A percentile compares a stretch with the other conserved stretches of the same genome.
These are phyloP conservation scores for Solanum sejunctum DNA, from an alignment of 257 asterid genomes.

Conservation along the genomic window DNA sequence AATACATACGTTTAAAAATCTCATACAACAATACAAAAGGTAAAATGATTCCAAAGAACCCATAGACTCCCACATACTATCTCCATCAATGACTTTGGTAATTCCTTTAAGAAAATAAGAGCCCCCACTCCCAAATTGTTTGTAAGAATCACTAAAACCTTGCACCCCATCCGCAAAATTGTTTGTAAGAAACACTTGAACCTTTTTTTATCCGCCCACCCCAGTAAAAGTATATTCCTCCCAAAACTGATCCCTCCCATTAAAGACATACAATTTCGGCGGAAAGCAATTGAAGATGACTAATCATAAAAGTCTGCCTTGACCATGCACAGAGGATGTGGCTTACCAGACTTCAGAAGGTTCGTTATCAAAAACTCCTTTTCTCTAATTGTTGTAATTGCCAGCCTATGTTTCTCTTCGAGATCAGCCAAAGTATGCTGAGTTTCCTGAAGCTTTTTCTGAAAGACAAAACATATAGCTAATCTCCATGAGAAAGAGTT, in stretches of 20 bases:
- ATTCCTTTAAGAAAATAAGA: not conserved
- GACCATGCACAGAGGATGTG: not conserved
- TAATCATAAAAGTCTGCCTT: not conserved
- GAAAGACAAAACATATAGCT: constrained; percentile 18
- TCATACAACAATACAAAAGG: not conserved
- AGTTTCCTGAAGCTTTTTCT: constrained; percentile 87
- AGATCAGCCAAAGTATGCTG: constrained; percentile 81
- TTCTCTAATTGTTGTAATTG: constrained; percentile 84
- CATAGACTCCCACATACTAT: not conserved
- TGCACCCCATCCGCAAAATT: not conserved
- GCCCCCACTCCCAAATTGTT: not conserved
- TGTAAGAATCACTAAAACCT: not conserved
- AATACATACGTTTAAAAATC: not conserved
- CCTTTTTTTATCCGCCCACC: not conserved
- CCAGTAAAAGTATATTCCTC: not conserved
- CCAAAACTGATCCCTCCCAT: not conserved
- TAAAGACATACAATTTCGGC: not conserved
- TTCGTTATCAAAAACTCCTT: constrained; percentile 84
- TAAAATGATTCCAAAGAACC: not conserved
- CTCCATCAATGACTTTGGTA: not conserved
- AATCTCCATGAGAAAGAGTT: constrained; percentile 9
- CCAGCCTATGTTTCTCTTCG: constrained; percentile 81
- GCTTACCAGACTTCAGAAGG: constrained; percentile 88
- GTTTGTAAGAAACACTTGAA: not conserved
- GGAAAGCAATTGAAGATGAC: not conserved